Evolutionary conservation across 306 rosid genomes (phyloP).

Genomic region (Quercus bicolor): DNA sequence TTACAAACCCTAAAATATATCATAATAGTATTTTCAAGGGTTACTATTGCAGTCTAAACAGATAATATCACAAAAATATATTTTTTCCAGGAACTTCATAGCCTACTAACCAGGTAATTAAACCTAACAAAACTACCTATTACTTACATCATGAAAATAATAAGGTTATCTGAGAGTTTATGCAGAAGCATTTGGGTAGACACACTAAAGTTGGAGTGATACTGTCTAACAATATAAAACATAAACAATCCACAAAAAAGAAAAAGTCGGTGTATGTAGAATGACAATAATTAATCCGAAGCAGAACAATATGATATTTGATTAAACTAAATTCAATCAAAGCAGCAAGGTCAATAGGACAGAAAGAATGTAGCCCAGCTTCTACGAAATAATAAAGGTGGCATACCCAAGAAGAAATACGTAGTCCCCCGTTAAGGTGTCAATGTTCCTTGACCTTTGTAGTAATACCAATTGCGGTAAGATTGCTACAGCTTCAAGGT

Average conservation of each 20-base stretch:
- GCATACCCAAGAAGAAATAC: constrained; percentile 35
- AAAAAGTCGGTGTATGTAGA: neutral
- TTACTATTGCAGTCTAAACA: too few relatives aligned
- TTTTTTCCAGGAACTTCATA: too few relatives aligned
- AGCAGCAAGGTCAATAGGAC: neutral
- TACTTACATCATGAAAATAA: too few relatives aligned
- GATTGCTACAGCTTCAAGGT: constrained; percentile 30
- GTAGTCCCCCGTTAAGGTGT: constrained; percentile 24
- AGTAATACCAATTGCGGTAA: constrained; percentile 31
- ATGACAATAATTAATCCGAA: neutral
- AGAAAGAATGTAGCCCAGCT: neutral
- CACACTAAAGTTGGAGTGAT: neutral
- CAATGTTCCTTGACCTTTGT: constrained; percentile 24
- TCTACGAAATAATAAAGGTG: neutral
- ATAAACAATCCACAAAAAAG: neutral
- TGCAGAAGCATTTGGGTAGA: too few relatives aligned
- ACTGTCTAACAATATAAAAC: neutral
- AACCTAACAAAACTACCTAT: too few relatives aligned
- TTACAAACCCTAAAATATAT: too few relatives aligned
- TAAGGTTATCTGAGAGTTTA: too few relatives aligned
- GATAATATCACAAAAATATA: too few relatives aligned
- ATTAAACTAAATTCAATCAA: neutral
- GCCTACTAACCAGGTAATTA: too few relatives aligned
- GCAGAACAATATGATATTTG: neutral
- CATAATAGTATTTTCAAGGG: too few relatives aligned